phyloP scores from a whole-genome alignment of 108 stramenopile genomes.

The Thalassiosira profunda region DNA sequence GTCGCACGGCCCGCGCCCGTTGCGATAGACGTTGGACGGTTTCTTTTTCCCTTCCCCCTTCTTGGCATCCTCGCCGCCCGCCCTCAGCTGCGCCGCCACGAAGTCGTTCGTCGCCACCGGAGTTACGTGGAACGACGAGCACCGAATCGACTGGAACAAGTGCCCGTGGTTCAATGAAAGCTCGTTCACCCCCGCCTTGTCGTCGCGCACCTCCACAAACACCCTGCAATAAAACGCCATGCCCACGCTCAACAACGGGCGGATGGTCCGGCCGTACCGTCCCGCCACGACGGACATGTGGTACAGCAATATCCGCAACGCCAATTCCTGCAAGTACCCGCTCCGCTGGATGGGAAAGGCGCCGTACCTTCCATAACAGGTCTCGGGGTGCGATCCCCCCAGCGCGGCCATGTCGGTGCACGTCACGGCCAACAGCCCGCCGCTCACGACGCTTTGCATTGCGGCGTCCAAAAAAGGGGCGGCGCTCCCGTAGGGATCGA shows the following conservation, averaged over 20 bases:
- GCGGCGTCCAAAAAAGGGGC: slow-evolving; percentile 97
- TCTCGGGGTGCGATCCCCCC: slow-evolving; percentile 94
- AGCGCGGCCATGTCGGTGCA: slow-evolving; percentile 99
- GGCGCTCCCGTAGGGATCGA: slow-evolving; percentile 99
- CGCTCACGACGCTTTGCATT: slow-evolving; percentile 89
- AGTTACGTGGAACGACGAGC: slow-evolving; percentile 92
- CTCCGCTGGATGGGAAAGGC: slow-evolving; percentile 86
- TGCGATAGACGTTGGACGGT: slow-evolving; percentile 59
- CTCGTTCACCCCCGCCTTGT: slow-evolving; percentile 89
- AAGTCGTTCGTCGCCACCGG: slow-evolving; percentile 53
- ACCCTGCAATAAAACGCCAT: slow-evolving; percentile 98
- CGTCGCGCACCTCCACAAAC: slow-evolving; percentile 95
- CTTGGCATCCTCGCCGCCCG: slow-evolving; percentile 51
- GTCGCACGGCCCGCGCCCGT: slow-evolving; percentile 48
- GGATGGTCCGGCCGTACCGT: slow-evolving; percentile 88
- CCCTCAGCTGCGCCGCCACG: slow-evolving; percentile 22
- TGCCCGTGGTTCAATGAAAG: slow-evolving; percentile 85
- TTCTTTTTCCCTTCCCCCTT: slow-evolving; percentile 59
- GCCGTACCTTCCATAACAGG: slow-evolving; percentile 94
- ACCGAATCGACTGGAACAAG: slow-evolving; percentile 94
- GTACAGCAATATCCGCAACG: slow-evolving; percentile 93
- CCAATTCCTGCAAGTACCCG: slow-evolving; percentile 96
- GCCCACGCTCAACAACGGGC: slow-evolving; percentile 93
- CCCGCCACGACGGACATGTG: slow-evolving; percentile 89
- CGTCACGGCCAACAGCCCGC: slow-evolving; percentile 95